Evolutionary conservation across 78 protist species (phyloP).

Genomic region (Dictyostelium purpureum): DNA sequence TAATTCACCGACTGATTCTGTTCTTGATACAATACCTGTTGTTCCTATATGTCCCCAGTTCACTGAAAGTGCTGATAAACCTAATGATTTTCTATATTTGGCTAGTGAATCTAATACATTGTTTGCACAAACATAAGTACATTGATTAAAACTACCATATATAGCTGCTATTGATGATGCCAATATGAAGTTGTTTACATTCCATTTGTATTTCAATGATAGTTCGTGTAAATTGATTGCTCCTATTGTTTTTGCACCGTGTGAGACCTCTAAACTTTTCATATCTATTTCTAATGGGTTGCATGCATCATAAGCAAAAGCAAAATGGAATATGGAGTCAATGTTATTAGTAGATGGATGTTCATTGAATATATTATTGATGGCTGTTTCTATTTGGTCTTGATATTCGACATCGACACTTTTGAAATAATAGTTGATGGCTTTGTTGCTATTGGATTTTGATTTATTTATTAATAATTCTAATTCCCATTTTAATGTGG

Average conservation of each 20-base stretch:
- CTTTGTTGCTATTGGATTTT: too few relatives aligned
- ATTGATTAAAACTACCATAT: conserved; percentile 55
- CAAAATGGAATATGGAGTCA: conserved; percentile 45
- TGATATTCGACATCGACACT: background rate
- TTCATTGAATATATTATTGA: background rate
- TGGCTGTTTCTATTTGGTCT: background rate
- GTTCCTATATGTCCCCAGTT: conserved; percentile 59
- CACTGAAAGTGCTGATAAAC: conserved; percentile 14
- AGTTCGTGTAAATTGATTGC: conserved; percentile 65
- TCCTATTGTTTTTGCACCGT: conserved; percentile 72
- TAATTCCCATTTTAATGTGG: conserved; percentile 28
- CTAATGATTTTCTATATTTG: conserved; percentile 23
- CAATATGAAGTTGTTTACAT: conserved; percentile 39
- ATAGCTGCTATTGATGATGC: conserved; percentile 48
- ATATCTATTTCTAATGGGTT: background rate
- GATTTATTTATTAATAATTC: conserved; percentile 6
- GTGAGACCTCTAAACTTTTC: background rate
- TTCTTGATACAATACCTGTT: conserved; percentile 21
- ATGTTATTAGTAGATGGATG: background rate
- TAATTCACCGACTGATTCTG: background rate
- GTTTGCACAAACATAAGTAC: conserved; percentile 83
- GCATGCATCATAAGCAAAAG: conserved; percentile 9
- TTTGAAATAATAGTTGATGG: background rate
- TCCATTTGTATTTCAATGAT: background rate
- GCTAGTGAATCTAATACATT: conserved; percentile 64